A percentile compares a stretch with the other conserved stretches of the same genome.
Evolutionary conservation across 345 rosid species (phyloP).

Genomic region (Rhodamnia argentea): DNA sequence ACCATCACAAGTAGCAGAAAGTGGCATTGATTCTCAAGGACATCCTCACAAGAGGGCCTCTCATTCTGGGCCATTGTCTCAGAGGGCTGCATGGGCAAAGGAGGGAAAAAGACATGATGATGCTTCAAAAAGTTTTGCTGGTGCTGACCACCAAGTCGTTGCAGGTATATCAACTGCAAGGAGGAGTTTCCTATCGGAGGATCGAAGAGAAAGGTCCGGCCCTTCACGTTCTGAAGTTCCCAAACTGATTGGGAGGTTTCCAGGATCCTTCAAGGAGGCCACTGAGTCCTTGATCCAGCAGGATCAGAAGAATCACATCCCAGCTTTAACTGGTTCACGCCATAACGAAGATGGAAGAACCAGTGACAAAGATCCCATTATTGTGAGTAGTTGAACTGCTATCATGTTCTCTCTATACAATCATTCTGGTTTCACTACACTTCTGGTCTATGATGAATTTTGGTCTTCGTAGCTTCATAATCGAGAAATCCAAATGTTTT

Average conservation of each 20-base stretch:
- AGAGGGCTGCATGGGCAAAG: conserved; percentile 71
- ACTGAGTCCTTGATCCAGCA: conserved; percentile 46
- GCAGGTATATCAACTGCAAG: conserved; percentile 48
- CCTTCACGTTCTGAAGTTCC: conserved; percentile 43
- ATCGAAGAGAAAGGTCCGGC: conserved; percentile 34
- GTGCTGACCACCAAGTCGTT: conserved; percentile 46
- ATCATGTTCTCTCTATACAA: not conserved
- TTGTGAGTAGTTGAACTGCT: conserved; percentile 40
- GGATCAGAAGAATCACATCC: conserved; percentile 43
- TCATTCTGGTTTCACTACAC: not conserved
- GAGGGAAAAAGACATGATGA: conserved; percentile 54
- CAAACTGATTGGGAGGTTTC: conserved; percentile 62
- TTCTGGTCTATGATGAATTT: not conserved
- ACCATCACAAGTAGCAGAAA: conserved; percentile 64
- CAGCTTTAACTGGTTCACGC: conserved; percentile 21
- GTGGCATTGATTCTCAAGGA: conserved; percentile 46
- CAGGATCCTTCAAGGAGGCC: conserved; percentile 88
- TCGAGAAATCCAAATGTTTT: not conserved
- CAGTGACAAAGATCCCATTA: conserved; percentile 56
- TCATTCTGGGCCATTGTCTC: conserved; percentile 88
- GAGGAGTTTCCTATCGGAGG: conserved; percentile 53
- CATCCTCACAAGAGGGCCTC: conserved; percentile 74
- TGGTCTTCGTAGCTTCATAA: not conserved
- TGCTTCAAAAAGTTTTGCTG: conserved; percentile 42
- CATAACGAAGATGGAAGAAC: conserved; percentile 52